phyloP scores from a whole-genome alignment of 2,329 filamentous ascomycete species.

The Pseudogymnoascus destructans region DNA sequence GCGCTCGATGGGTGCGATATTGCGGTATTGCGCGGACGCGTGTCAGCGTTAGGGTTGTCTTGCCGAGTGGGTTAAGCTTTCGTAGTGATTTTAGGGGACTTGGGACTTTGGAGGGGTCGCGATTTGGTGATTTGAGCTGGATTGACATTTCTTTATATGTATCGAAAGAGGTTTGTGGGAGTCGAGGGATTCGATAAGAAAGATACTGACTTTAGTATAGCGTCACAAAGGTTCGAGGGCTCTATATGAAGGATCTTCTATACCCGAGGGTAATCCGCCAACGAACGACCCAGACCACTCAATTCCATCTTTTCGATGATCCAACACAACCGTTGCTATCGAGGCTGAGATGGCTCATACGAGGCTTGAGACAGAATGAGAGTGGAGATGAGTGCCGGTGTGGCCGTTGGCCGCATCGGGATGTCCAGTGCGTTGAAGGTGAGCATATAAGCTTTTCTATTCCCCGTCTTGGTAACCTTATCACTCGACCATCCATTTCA shows the following conservation, averaged over 20 bases:
- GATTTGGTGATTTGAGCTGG: not conserved
- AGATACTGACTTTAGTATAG: no score
- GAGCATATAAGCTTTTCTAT: not conserved
- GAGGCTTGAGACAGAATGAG: not conserved
- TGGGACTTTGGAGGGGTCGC: not conserved
- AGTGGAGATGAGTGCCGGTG: not conserved
- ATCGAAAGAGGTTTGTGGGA: not conserved
- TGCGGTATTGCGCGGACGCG: not conserved
- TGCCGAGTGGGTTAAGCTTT: not conserved
- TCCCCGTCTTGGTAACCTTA: not conserved
- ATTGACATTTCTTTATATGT: not conserved
- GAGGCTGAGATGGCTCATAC: not conserved
- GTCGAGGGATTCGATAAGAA: not conserved
- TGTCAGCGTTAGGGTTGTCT: not conserved
- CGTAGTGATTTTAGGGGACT: not conserved
- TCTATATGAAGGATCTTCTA: not conserved
- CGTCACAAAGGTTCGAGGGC: not conserved
- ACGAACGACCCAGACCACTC: not conserved
- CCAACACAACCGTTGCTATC: not conserved
- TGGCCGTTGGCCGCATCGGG: not conserved
- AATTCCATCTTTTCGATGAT: not conserved
- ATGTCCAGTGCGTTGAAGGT: not conserved
- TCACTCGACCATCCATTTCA: not conserved
- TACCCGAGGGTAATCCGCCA: not conserved
- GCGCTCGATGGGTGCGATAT: not conserved